Evolutionary conservation across 306 rosid species (phyloP), one percentile per base, ranked within the genome.

Genomic region (Lathyrus aphaca): DNA sequence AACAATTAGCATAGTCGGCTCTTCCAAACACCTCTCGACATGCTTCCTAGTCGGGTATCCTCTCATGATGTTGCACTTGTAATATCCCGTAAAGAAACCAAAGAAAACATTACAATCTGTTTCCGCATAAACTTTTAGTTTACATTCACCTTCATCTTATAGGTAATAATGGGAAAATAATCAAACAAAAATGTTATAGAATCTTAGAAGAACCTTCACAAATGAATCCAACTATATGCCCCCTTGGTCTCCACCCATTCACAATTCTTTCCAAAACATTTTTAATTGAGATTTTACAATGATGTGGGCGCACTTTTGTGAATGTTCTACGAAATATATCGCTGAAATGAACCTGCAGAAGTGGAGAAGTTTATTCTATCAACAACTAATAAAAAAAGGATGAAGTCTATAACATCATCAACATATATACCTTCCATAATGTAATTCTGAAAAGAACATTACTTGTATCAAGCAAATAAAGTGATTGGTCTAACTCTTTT

Each of bases 41-140:
- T 95, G 99, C 82, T 95, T 95, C 83, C 99, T 95, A 12, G 99
- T 97, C 15, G 99, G 99, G 71, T 97, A 95, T 23, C 99, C 99
- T 82, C 99, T 87, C 97, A 95, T 95, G 91, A 97, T 95, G 86
- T 97, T 95, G 78, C 99, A 95, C 78, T 95, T 95, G 49, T 95
- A 95, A 82, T 95, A 95, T 65, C 99, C 99, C 95, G 97, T 95
- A 82, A 77, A 84, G 56, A 77, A 45, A 68, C 16, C 30, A 12
- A 6, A 62, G 13, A 11, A 42, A 53, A 55, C 46, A 48, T 18
- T 39, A 59, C 50, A 54, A 38, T 77, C 59, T 12, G 49, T 56
- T 70, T 80, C 64, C 43, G 66, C 77, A 32, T 15, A 74, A 82
- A 16, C 61, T 4, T 4, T 25, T 13, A 18, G 15, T 37, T 51